Conservation (phyloP, 768 basidiomycete species). For the Podaxis sp. region DNA sequence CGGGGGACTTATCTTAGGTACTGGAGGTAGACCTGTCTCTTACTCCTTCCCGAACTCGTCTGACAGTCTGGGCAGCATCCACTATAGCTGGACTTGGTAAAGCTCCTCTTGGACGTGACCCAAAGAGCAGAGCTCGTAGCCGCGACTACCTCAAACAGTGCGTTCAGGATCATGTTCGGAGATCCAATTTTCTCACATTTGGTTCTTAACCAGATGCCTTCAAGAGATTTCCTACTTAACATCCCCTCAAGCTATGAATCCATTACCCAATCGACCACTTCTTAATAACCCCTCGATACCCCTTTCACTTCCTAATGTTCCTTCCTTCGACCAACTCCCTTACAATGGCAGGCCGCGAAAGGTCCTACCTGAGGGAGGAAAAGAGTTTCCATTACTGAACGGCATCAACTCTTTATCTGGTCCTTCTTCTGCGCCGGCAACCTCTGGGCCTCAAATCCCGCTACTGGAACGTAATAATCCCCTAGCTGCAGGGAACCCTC, state of each 20-base stretch:
- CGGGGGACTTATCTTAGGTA: slow-evolving; percentile 43
- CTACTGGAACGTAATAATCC: slow-evolving; percentile 50
- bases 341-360: slow-evolving; percentile 83
- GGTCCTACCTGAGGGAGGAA: slow-evolving; percentile 67
- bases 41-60: slow-evolving; percentile 47
- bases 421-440: slow-evolving; percentile 43
- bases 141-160: slow-evolving; percentile 97
- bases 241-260: slow-evolving; percentile 96
- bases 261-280: slow-evolving; percentile 83
- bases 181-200: background rate
- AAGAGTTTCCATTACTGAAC: slow-evolving; percentile 67
- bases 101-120: slow-evolving; percentile 80
- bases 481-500: slow-evolving; percentile 28
- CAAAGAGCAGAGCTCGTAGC: slow-evolving; percentile 92
- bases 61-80: slow-evolving; percentile 38
- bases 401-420: slow-evolving; percentile 52
- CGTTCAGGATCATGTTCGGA: slow-evolving; percentile 24
- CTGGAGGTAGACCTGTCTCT: slow-evolving; percentile 52
- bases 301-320: slow-evolving; percentile 64
- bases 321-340: slow-evolving; percentile 67
- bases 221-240: slow-evolving; percentile 98
- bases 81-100: slow-evolving; percentile 53
- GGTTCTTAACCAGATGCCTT: slow-evolving; percentile 58
- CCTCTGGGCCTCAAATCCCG: slow-evolving; percentile 35
- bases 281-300: slow-evolving; percentile 61